Base-by-base conservation (phyloP, 2,329 filamentous ascomycete species). In the Ophiostoma himal-ulmi region DNA sequence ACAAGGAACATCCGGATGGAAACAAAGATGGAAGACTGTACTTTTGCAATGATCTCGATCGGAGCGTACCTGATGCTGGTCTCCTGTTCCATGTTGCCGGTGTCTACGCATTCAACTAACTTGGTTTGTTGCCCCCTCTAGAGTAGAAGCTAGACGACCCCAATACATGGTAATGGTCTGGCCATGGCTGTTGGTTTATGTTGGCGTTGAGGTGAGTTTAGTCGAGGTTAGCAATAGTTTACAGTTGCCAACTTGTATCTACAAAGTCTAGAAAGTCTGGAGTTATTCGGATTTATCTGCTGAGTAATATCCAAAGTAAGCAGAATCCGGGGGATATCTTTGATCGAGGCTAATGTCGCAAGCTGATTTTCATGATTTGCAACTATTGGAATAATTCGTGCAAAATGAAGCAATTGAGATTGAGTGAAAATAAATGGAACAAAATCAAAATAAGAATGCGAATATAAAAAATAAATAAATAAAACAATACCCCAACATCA, bases 11-110 rank as follows among this genome's bases (percentile, higher is more conserved):
- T 10, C 36, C 10, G 41, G 41, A 20, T 17, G 11, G 13, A 48
- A 26, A 26, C 52, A 54, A 8, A 54, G 52, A 52, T 22, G n/a
- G 17, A 41, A 11, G 39, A 37, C 39, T 11, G 52, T 54, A 54
- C 52, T 54, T 54, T 54, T 54, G n/a, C 22, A 26, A n/a, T 54
- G 52, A 54, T 54, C 52, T 54, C 52, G 52, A 54, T 54, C 22
- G 11, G 48, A 52, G 5, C 17, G 8, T 6, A 7, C 17, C 17
- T 52, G 48, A 6, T 22, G 48, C 13, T 52, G 17, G 17, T 52
- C n/a, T 52, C 17, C 48, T 54, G 48, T 44, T 17, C 41, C 41
- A 13, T 44, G 6, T 22, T 54, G 52, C 22, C 26, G 52, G 52
- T n/a, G 14, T 37, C 36, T 37, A 8, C 8, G 7, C 36, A 6